These are phyloP conservation scores for Phytophthora megakarya DNA, from an alignment of 352 stramenopile genomes.

Conservation along the genomic window DNA sequence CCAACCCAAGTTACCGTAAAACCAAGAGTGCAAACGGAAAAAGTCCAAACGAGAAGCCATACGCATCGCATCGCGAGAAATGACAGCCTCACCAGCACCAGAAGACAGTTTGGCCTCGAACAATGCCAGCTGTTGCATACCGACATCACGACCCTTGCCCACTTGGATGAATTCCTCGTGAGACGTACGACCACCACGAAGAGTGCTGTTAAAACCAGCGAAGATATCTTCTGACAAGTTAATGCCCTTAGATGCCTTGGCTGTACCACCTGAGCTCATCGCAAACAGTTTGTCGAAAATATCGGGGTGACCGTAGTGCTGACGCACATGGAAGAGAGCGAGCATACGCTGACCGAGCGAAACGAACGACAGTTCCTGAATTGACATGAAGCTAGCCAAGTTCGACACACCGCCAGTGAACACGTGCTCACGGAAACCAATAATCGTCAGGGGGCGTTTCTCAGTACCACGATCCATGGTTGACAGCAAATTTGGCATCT, in stretches of 20 bases:
- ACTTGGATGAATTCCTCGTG: slow-evolving; percentile 89
- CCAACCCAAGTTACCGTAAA: slow-evolving; percentile 98
- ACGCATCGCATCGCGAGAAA: slow-evolving; percentile 95
- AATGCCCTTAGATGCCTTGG: slow-evolving; percentile 83
- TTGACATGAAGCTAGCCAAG: slow-evolving; percentile 87
- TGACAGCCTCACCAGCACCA: slow-evolving; percentile 96
- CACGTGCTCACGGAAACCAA: slow-evolving; percentile 86
- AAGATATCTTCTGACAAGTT: slow-evolving; percentile 92
- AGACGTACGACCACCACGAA: slow-evolving; percentile 72
- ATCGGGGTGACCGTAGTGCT: slow-evolving; percentile 89
- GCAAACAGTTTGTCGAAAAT: slow-evolving; percentile 90
- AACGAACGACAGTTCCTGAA: slow-evolving; percentile 86
- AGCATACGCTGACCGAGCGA: slow-evolving; percentile 86
- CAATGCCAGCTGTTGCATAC: slow-evolving; percentile 98
- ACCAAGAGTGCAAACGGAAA: slow-evolving; percentile 97
- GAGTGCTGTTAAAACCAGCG: slow-evolving; percentile 83
- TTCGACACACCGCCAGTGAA: slow-evolving; percentile 86
- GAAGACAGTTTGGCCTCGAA: slow-evolving; percentile 98
- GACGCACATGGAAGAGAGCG: slow-evolving; percentile 71
- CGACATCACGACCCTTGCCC: slow-evolving; percentile 98
- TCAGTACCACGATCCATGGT: slow-evolving; percentile 75
- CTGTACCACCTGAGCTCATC: slow-evolving; percentile 79
- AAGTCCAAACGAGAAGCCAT: slow-evolving; percentile 97
- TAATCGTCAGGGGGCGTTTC: slow-evolving; percentile 81
- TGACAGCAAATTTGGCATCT: slow-evolving; percentile 83